Evolutionary conservation across 306 rosid species (phyloP).

Genomic region (Vigna nakashimae): DNA sequence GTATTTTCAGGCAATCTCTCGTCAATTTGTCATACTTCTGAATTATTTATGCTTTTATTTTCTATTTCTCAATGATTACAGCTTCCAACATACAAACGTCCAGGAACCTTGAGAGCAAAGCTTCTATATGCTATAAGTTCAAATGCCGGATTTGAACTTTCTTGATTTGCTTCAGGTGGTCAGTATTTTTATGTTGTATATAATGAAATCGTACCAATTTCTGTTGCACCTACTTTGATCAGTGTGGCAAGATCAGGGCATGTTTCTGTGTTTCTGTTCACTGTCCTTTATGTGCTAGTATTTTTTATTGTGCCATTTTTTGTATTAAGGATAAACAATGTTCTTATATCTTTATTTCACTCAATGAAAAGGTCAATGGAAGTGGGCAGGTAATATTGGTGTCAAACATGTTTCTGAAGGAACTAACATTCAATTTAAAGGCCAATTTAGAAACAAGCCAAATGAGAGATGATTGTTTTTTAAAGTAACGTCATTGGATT

Average conservation of each 20-base stretch:
- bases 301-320: not conserved
- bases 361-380: slow-evolving; percentile 29
- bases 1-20: slow-evolving; percentile 24
- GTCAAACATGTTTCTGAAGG: not conserved
- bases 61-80: slow-evolving; percentile 48
- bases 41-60: slow-evolving; percentile 35
- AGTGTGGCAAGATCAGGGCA: slow-evolving; percentile 32
- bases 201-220: not conserved
- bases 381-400: not conserved
- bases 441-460: not conserved
- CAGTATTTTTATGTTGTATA: not conserved
- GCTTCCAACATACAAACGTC: slow-evolving; percentile 97
- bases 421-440: slow-evolving; percentile 4
- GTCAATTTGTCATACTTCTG: slow-evolving; percentile 22
- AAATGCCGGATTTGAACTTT: slow-evolving; percentile 97
- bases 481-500: slow-evolving; percentile 2
- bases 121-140: slow-evolving; percentile 92
- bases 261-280: slow-evolving; percentile 13
- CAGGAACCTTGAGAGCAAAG: slow-evolving; percentile 86
- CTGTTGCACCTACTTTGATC: slow-evolving; percentile 35
- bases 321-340: slow-evolving; percentile 7
- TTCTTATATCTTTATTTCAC: slow-evolving; percentile 26
- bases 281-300: not conserved
- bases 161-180: slow-evolving; percentile 64
- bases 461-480: slow-evolving; percentile 10